Conservation (phyloP, 2,329 filamentous ascomycete species). For the Pseudopithomyces chartarum region DNA sequence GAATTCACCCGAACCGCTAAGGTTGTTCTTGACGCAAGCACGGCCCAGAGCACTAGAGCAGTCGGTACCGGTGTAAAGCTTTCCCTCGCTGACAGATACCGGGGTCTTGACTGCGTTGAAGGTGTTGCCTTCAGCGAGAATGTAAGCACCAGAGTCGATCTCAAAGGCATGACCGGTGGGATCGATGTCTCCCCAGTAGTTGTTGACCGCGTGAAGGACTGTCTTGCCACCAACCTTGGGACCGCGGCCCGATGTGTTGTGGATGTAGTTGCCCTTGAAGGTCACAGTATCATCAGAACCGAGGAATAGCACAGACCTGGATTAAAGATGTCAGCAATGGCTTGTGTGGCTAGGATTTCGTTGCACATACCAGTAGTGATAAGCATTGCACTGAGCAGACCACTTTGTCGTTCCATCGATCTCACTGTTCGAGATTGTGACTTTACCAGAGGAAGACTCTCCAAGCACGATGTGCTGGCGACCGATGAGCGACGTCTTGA, state of each 20-base stretch:
- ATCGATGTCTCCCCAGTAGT: conserved; percentile 15
- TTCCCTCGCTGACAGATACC: not conserved
- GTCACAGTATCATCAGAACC: conserved; percentile 17
- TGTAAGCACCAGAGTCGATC: conserved; percentile 4
- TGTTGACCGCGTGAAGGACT: conserved; percentile 18
- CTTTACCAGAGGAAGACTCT: conserved; percentile 57
- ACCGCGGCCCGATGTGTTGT: conserved; percentile 17
- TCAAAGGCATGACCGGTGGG: conserved; percentile 16
- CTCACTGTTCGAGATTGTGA: conserved; percentile 65
- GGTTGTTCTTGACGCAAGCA: conserved; percentile 9
- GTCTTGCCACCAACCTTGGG: conserved; percentile 16
- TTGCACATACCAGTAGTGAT: conserved; percentile 61
- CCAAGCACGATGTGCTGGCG: conserved; percentile 67
- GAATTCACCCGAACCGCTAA: conserved; percentile 6
- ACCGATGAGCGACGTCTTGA: conserved; percentile 60
- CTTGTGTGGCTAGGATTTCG: too few species aligned
- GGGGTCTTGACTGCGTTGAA: conserved; percentile 13
- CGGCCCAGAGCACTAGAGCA: conserved; percentile 11
- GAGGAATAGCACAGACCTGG: conserved; percentile 15
- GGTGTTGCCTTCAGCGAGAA: conserved; percentile 17
- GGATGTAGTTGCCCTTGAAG: conserved; percentile 21
- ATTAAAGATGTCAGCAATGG: not conserved
- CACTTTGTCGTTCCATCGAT: conserved; percentile 61
- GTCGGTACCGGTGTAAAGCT: conserved; percentile 6
- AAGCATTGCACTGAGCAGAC: conserved; percentile 62